A percentile compares a stretch with the other conserved stretches of the same genome.
These are phyloP conservation scores for Psidium guajava DNA, from an alignment of 345 rosid species.

Conservation along the genomic window DNA sequence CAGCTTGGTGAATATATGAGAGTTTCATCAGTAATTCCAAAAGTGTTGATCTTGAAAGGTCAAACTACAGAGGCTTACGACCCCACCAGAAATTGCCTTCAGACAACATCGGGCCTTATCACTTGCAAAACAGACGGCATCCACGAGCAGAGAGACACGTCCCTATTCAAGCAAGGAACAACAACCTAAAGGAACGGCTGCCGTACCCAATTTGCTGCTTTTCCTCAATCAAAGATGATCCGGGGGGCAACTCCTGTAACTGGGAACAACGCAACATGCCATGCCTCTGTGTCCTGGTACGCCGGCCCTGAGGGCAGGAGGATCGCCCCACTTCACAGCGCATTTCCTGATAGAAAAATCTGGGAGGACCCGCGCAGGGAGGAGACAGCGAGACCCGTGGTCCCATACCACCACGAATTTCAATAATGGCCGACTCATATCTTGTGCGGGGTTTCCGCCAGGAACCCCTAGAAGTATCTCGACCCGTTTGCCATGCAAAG, in stretches of 20 bases:
- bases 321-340: background rate
- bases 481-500: too few relatives aligned
- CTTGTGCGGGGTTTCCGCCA: background rate
- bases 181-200: background rate
- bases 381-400: background rate
- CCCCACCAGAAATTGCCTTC: background rate
- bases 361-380: background rate
- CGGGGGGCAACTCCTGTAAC: background rate
- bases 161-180: background rate
- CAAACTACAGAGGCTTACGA: too few relatives aligned
- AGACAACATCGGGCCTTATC: background rate
- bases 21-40: background rate
- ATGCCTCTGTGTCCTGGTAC: background rate
- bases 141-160: rapidly evolving
- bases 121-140: background rate
- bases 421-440: background rate
- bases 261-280: background rate
- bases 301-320: background rate
- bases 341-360: background rate
- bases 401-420: background rate
- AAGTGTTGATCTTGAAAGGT: background rate
- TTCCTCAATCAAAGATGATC: background rate
- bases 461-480: background rate
- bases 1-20: background rate
- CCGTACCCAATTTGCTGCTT: background rate